phyloP scores from a whole-genome alignment of 2,329 filamentous ascomycete genomes.

The Fusarium sp. region DNA sequence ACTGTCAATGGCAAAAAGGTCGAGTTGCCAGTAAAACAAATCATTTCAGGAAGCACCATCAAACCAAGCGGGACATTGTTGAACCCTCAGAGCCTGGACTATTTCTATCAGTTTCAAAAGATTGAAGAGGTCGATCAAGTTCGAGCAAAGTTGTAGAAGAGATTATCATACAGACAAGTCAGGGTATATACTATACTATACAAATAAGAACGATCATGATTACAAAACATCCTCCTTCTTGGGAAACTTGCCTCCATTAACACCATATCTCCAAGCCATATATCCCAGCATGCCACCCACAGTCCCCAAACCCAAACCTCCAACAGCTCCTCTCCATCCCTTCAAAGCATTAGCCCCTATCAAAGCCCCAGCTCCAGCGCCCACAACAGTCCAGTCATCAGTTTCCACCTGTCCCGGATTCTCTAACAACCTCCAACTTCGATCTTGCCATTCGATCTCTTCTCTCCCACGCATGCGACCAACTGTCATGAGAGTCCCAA shows the following conservation, averaged over 20 bases:
- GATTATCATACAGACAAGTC: not conserved
- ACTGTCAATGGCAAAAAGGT: conserved; percentile 90
- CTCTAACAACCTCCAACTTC: conserved; percentile 70
- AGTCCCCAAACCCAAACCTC: conserved; percentile 61
- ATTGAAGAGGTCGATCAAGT: conserved; percentile 49
- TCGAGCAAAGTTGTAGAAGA: conserved; percentile 49
- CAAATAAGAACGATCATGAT: not conserved
- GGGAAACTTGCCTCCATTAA: conserved; percentile 57
- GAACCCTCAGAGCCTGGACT: conserved; percentile 81
- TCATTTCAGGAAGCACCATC: conserved; percentile 79
- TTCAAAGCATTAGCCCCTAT: conserved; percentile 48
- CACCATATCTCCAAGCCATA: conserved; percentile 62
- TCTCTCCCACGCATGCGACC: conserved; percentile 66
- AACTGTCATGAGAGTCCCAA: conserved; percentile 58
- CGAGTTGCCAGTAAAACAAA: conserved; percentile 85
- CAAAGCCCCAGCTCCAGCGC: conserved; percentile 53
- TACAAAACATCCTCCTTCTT: conserved; percentile 38
- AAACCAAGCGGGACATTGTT: conserved; percentile 81
- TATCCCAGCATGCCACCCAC: conserved; percentile 62
- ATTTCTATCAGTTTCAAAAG: conserved; percentile 77
- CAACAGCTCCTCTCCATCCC: conserved; percentile 56
- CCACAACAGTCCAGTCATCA: conserved; percentile 66
- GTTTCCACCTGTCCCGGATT: conserved; percentile 67
- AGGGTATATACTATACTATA: not conserved
- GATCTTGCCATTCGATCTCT: conserved; percentile 72